Evolutionary conservation across 805 yeast genomes (phyloP).

Genomic region (Cyberlindnera maclurae): DNA sequence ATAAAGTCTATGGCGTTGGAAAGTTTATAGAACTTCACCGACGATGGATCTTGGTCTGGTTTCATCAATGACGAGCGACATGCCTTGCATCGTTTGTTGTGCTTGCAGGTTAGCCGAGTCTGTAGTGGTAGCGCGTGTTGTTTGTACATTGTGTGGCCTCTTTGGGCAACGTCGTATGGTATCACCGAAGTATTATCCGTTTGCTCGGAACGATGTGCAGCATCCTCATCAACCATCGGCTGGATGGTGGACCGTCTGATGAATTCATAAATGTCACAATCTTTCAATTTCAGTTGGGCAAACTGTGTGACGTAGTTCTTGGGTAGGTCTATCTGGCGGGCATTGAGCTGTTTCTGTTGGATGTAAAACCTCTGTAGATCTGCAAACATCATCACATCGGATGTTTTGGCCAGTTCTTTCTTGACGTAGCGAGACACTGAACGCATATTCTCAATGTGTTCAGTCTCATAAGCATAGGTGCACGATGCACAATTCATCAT

Average conservation of each 20-base stretch:
- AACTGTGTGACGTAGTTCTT: slow-evolving; percentile 11
- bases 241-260: slow-evolving; percentile 9
- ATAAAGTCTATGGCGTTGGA: slow-evolving; percentile 22
- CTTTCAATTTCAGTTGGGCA: slow-evolving; percentile 10
- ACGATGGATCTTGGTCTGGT: slow-evolving; percentile 21
- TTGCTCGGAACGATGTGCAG: not conserved
- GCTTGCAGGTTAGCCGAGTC: slow-evolving; percentile 17
- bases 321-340: slow-evolving; percentile 10
- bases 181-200: not conserved
- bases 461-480: slow-evolving; percentile 10
- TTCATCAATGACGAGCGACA: slow-evolving; percentile 23
- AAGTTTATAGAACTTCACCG: slow-evolving; percentile 23
- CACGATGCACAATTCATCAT: slow-evolving; percentile 15
- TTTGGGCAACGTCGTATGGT: slow-evolving; percentile 3
- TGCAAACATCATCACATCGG: slow-evolving; percentile 7
- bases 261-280: slow-evolving; percentile 11
- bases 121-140: slow-evolving; percentile 10
- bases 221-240: slow-evolving; percentile 1
- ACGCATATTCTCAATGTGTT: slow-evolving; percentile 13
- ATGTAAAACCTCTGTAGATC: slow-evolving; percentile 17
- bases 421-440: slow-evolving; percentile 12
- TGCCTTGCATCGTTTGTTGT: slow-evolving; percentile 22
- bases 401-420: slow-evolving; percentile 1
- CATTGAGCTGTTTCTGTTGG: slow-evolving; percentile 9
- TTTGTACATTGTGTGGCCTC: slow-evolving; percentile 2